These are phyloP conservation scores for Limnanthes douglasii DNA, from an alignment of 345 rosid species.

Conservation along the genomic window DNA sequence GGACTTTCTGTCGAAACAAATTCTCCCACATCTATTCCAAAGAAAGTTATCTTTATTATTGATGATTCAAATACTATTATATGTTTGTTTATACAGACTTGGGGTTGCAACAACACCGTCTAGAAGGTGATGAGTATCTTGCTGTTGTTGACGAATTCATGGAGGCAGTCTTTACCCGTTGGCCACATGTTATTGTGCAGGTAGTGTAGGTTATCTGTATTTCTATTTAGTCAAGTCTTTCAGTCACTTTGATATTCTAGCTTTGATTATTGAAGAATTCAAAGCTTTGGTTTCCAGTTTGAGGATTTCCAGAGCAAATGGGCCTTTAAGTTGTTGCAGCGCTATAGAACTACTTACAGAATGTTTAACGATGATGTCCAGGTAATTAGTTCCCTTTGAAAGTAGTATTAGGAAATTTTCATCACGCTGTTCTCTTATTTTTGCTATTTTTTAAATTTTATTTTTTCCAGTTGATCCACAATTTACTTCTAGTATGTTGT, in stretches of 20 bases:
- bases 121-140: conserved; percentile 69
- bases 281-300: conserved; percentile 33
- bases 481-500: too few relatives aligned
- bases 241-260: neutral
- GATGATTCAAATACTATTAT: conserved; percentile 1
- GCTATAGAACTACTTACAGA: conserved; percentile 62
- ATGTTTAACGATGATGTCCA: conserved; percentile 99
- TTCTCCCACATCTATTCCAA: neutral
- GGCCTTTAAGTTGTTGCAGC: conserved; percentile 96
- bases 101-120: conserved; percentile 87
- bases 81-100: conserved; percentile 36
- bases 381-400: conserved; percentile 38
- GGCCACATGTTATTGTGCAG: conserved; percentile 99
- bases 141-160: conserved; percentile 81
- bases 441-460: conserved; percentile 3
- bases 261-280: conserved; percentile 1
- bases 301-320: conserved; percentile 99
- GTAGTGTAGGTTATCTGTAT: conserved; percentile 16
- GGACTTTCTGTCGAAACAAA: neutral
- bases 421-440: conserved; percentile 3
- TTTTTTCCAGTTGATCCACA: neutral
- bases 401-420: too few relatives aligned
- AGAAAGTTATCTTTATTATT: neutral
- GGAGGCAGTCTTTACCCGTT: conserved; percentile 97
- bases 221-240: conserved; percentile 6